phyloP scores from a whole-genome alignment of 1,284 basidiomycete genomes.

The Anthracocystis walkeri region DNA sequence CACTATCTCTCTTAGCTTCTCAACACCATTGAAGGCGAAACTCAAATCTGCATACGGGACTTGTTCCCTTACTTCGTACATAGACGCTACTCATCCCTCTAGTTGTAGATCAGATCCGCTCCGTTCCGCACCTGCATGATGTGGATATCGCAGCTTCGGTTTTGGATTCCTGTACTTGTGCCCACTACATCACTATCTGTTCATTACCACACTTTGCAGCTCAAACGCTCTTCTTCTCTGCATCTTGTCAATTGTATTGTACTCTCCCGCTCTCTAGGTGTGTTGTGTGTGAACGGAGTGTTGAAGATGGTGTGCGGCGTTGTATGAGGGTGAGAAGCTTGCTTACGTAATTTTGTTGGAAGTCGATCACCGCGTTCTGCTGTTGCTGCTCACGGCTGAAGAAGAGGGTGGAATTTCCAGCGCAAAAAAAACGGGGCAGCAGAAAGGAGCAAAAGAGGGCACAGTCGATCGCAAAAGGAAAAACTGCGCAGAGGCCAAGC shows the following conservation, averaged over 20 bases:
- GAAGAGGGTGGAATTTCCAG: conserved; percentile 4
- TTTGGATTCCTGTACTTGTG: conserved; percentile 9
- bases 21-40: neutral
- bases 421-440: neutral
- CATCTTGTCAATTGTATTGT: conserved; percentile 29
- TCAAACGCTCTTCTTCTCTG: conserved; percentile 8
- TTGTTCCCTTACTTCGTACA: neutral
- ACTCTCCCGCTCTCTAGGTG: conserved; percentile 10
- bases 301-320: too few relatives aligned
- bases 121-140: conserved; percentile 2
- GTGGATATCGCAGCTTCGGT: neutral
- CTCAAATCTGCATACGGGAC: neutral
- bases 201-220: conserved; percentile 1
- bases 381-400: neutral
- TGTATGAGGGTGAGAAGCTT: neutral
- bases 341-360: conserved; percentile 20
- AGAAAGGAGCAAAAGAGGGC: neutral
- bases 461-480: neutral
- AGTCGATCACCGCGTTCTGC: conserved; percentile 11
- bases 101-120: neutral
- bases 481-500: conserved; percentile 9
- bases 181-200: neutral
- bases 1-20: conserved; percentile 33
- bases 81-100: neutral
- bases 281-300: neutral